Percentiles rank a stretch among this genome's conserved stretches.
phyloP scores from a whole-genome alignment of 495 filamentous ascomycete genomes.

The Penicilliopsis zonata region DNA sequence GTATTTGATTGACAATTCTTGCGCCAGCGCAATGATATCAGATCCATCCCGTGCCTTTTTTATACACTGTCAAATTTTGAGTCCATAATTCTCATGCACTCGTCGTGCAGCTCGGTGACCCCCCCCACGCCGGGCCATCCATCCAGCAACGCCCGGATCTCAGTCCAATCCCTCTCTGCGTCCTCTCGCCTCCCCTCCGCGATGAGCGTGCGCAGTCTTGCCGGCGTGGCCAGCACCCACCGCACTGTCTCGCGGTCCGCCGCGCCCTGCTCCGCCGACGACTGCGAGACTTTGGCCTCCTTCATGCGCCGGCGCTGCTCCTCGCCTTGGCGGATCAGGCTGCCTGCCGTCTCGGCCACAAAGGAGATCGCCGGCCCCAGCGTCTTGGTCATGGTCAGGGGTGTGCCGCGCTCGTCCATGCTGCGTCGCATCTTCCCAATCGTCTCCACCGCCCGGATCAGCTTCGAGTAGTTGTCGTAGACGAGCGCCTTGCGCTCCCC shows the following conservation, averaged over 20 bases:
- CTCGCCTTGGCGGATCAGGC: constrained; percentile 45
- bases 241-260: constrained; percentile 54
- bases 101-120: constrained; percentile 44
- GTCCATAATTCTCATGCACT: constrained; percentile 46
- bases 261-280: constrained; percentile 20
- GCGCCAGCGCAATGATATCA: too few species aligned
- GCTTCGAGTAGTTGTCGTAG: constrained; percentile 95
- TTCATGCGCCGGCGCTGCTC: constrained; percentile 23
- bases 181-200: constrained; percentile 36
- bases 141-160: constrained; percentile 29
- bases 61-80: too few species aligned
- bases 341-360: constrained; percentile 66
- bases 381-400: constrained; percentile 43
- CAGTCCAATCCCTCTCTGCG: constrained; percentile 50
- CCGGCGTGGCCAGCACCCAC: constrained; percentile 56
- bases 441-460: constrained; percentile 90
- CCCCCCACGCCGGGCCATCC: constrained; percentile 50
- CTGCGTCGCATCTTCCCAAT: constrained; percentile 57
- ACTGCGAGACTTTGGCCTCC: constrained; percentile 21
- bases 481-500: constrained; percentile 94
- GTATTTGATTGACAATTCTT: constrained; percentile 2
- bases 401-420: constrained; percentile 35
- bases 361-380: constrained; percentile 66
- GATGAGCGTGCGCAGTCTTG: constrained; percentile 36
- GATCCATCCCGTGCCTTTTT: too few species aligned